Conservation (phyloP, 2,329 filamentous ascomycete species). For the Escovopsis sp. region DNA sequence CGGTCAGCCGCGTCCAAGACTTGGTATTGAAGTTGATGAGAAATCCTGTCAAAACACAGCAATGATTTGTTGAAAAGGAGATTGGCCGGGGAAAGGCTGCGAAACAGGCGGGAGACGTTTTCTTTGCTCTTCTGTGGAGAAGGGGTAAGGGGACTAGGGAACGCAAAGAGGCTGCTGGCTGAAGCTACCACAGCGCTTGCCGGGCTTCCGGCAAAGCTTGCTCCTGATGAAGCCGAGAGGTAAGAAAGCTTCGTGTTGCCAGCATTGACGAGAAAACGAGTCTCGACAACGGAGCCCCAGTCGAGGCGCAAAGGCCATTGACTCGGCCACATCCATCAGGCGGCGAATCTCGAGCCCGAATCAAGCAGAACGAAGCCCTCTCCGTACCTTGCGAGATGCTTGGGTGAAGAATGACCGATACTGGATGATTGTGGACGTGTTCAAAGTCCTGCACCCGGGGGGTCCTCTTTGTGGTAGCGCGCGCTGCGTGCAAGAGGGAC, state of each 20-base stretch:
- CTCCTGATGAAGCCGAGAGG: slow-evolving; percentile 2
- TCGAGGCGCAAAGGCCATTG: slow-evolving; percentile 20
- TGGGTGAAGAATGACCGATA: slow-evolving; percentile 7
- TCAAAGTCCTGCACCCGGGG: slow-evolving; percentile 7
- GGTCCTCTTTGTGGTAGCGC: slow-evolving; percentile 6
- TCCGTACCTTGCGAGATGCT: slow-evolving; percentile 22
- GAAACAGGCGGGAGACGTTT: no score
- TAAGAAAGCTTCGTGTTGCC: no score
- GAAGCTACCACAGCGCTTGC: not conserved
- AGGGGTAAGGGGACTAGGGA: no score
- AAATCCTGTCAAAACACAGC: no score
- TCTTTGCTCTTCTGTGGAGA: no score
- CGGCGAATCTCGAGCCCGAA: slow-evolving; percentile 22
- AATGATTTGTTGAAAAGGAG: not conserved
- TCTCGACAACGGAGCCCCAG: no score
- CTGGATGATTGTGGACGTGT: slow-evolving; percentile 9
- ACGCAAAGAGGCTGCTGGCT: no score
- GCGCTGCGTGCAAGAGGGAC: not conserved
- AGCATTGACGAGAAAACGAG: no score
- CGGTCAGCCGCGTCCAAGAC: not conserved
- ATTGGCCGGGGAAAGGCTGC: no score
- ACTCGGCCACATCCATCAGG: slow-evolving; percentile 16
- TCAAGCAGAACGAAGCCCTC: slow-evolving; percentile 9
- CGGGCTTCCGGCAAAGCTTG: slow-evolving; percentile 7
- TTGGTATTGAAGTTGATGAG: no score